Percentiles rank a stretch among this genome's conserved stretches.
Conservation (phyloP, 164 flowering plant genomes). For the Chimonanthus salicifolius region DNA sequence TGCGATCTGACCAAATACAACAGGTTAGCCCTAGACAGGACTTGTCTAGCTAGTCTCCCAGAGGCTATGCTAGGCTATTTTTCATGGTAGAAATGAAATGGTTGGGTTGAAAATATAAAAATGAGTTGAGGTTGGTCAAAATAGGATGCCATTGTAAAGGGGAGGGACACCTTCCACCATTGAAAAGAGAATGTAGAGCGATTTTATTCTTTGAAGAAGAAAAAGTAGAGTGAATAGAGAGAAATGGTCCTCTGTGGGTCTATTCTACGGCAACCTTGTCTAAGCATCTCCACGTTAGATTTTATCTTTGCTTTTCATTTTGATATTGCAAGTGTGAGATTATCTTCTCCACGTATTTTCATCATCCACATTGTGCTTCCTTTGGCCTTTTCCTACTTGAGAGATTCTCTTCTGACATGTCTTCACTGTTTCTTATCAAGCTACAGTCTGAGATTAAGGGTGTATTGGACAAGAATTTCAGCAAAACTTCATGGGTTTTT, state of each 20-base stretch:
- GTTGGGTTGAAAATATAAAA: background rate
- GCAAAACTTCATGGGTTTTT: no score
- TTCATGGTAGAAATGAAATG: no score
- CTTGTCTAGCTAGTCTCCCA: no score
- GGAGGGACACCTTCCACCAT: background rate
- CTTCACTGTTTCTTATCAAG: background rate
- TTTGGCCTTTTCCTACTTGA: background rate
- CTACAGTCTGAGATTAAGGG: no score
- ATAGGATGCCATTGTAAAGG: background rate
- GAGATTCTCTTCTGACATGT: background rate
- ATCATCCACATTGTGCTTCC: background rate
- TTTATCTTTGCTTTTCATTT: background rate
- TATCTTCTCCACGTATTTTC: background rate
- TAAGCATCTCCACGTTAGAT: background rate
- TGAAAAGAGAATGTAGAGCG: background rate
- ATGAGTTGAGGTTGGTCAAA: background rate
- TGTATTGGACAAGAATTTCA: no score
- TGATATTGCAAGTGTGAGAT: background rate
- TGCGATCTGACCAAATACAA: no score
- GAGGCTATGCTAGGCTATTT: no score
- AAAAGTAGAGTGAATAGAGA: background rate
- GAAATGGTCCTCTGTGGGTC: background rate
- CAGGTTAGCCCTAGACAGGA: no score
- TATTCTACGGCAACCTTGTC: background rate
- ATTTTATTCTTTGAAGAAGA: background rate